phyloP scores from a whole-genome alignment of 176 grass and related monocot genomes.

The Chloris gayana region DNA sequence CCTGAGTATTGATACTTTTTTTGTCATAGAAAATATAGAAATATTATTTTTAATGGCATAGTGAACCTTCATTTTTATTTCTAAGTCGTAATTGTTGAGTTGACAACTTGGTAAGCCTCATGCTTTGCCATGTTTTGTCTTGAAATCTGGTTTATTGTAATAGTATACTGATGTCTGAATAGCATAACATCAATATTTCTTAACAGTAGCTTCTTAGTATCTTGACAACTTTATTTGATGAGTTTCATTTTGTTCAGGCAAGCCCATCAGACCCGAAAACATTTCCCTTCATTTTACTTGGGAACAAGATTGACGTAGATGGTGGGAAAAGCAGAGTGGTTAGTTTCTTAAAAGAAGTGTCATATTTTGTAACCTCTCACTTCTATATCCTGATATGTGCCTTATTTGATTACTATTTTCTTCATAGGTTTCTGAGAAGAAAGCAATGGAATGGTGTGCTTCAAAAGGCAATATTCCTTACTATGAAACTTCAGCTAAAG shows the following conservation, averaged over 20 bases:
- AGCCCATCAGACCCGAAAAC: constrained; percentile 86
- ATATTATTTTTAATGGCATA: neutral
- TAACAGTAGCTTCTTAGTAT: constrained; percentile 21
- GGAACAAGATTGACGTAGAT: constrained; percentile 98
- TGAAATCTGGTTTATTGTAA: constrained; percentile 1
- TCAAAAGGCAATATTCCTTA: constrained; percentile 94
- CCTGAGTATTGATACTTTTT: neutral
- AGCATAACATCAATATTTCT: constrained; percentile 16
- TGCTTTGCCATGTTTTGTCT: constrained; percentile 29
- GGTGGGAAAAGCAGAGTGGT: constrained; percentile 99
- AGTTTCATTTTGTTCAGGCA: constrained; percentile 60
- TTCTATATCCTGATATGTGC: constrained; percentile 14
- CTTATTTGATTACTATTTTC: constrained; percentile 19
- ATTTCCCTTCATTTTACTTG: constrained; percentile 97
- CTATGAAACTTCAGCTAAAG: constrained; percentile 96
- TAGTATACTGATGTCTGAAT: constrained; percentile 20
- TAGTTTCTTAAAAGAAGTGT: constrained; percentile 30
- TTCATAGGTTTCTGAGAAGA: constrained; percentile 90
- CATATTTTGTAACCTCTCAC: constrained; percentile 20
- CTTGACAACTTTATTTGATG: constrained; percentile 38
- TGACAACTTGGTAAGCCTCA: constrained; percentile 18
- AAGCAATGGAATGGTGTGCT: constrained; percentile 92
- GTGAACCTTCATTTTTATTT: constrained; percentile 33
- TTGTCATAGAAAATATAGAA: neutral
- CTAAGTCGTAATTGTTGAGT: constrained; percentile 17